Conservation (phyloP, 441 rosid species). For the Croton laevigatus region DNA sequence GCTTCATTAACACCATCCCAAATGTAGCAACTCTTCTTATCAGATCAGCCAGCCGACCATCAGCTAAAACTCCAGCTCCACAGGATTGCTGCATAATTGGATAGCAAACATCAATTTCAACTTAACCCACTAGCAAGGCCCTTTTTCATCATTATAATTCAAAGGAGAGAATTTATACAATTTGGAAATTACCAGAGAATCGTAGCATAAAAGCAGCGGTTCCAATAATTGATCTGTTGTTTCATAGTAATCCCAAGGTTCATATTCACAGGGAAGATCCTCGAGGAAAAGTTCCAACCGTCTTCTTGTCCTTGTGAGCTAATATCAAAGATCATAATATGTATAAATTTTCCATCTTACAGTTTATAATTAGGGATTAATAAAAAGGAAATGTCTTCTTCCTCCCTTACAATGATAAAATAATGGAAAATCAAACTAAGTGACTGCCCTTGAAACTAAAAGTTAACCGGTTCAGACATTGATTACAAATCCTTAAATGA, state of each 20-base stretch:
- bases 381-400: background rate
- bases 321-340: constrained; percentile 30
- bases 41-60: constrained; percentile 90
- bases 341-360: constrained; percentile 12
- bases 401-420: background rate
- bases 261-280: constrained; percentile 85
- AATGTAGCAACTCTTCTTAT: constrained; percentile 90
- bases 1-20: constrained; percentile 94
- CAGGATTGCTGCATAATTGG: constrained; percentile 63
- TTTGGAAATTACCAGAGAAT: constrained; percentile 64
- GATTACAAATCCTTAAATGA: background rate
- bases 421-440: background rate
- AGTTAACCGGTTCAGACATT: background rate
- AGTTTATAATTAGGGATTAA: background rate
- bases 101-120: constrained; percentile 20
- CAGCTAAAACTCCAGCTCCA: constrained; percentile 84
- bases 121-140: constrained; percentile 10
- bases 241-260: constrained; percentile 77
- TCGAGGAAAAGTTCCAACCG: constrained; percentile 83
- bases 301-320: constrained; percentile 82
- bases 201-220: constrained; percentile 81
- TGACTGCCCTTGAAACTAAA: background rate
- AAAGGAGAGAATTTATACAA: constrained; percentile 10
- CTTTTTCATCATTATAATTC: background rate
- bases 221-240: constrained; percentile 75